phyloP scores from a whole-genome alignment of 2,329 filamentous ascomycete genomes.

The Clonostachys rosea region DNA sequence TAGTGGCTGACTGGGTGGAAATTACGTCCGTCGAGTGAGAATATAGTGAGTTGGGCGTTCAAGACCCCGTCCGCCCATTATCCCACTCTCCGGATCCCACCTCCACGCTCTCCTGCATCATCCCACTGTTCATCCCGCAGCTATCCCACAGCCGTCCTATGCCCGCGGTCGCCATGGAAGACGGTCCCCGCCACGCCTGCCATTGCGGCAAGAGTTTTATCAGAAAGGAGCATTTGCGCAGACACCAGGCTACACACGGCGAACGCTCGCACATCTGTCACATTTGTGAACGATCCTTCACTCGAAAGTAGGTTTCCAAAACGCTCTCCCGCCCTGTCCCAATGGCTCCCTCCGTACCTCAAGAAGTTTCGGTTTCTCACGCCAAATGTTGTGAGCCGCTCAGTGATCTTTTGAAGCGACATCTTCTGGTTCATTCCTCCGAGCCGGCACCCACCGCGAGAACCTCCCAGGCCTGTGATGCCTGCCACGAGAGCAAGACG shows the following conservation, averaged over 20 bases:
- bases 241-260: constrained; percentile 31
- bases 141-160: background rate
- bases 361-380: no score
- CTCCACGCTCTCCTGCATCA: no score
- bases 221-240: constrained; percentile 30
- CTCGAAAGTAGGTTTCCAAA: constrained; percentile 23
- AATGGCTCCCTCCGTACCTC: background rate
- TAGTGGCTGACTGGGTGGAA: background rate
- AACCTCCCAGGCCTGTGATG: constrained; percentile 32
- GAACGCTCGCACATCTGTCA: constrained; percentile 24
- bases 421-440: constrained; percentile 25
- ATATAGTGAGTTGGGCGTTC: background rate
- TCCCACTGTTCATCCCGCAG: background rate
- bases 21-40: background rate
- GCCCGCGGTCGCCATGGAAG: background rate
- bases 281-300: constrained; percentile 30
- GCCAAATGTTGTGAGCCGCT: no score
- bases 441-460: constrained; percentile 19
- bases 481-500: constrained; percentile 38
- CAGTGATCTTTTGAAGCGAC: constrained; percentile 31
- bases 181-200: constrained; percentile 10
- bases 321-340: background rate
- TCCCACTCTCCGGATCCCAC: no score
- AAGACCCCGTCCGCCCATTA: no score
- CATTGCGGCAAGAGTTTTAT: constrained; percentile 33